Evolutionary conservation across 805 yeast genomes (phyloP).

Genomic region (Candida tammaniensis): DNA sequence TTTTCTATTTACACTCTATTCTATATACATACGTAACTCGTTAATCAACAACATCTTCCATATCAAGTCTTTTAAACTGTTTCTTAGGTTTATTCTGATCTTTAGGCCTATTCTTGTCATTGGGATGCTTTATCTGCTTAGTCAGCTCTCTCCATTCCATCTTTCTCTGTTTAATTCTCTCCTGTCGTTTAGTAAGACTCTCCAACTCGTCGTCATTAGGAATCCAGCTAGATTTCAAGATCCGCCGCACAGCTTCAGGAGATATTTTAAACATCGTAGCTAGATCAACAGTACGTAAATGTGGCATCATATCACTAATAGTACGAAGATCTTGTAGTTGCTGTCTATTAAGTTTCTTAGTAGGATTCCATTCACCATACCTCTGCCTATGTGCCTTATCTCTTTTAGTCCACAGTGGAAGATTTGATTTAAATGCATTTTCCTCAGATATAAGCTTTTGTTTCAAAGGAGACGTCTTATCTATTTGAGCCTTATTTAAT

Average conservation of each 20-base stretch:
- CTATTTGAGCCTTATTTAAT: too few relatives aligned
- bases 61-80: too few relatives aligned
- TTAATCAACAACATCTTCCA: too few relatives aligned
- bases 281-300: slow-evolving; percentile 55
- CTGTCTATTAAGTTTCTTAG: slow-evolving; percentile 61
- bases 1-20: too few relatives aligned
- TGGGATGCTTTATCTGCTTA: too few relatives aligned
- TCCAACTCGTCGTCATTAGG: slow-evolving; percentile 59
- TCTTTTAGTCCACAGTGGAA: slow-evolving; percentile 64
- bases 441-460: slow-evolving; percentile 5
- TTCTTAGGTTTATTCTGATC: too few relatives aligned
- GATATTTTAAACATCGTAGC: slow-evolving; percentile 67
- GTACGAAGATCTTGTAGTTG: slow-evolving; percentile 64
- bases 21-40: too few relatives aligned
- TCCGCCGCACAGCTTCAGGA: slow-evolving; percentile 80
- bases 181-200: slow-evolving; percentile 50
- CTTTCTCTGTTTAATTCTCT: slow-evolving; percentile 13
- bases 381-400: slow-evolving; percentile 62
- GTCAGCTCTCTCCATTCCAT: slow-evolving; percentile 3
- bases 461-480: too few relatives aligned
- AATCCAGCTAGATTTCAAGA: slow-evolving; percentile 71
- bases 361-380: slow-evolving; percentile 68
- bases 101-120: too few relatives aligned
- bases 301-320: slow-evolving; percentile 57
- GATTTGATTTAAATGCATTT: slow-evolving; percentile 5